These are phyloP conservation scores for Achaetomium macrosporum DNA, from an alignment of 2,329 filamentous ascomycete species.

Conservation along the genomic window DNA sequence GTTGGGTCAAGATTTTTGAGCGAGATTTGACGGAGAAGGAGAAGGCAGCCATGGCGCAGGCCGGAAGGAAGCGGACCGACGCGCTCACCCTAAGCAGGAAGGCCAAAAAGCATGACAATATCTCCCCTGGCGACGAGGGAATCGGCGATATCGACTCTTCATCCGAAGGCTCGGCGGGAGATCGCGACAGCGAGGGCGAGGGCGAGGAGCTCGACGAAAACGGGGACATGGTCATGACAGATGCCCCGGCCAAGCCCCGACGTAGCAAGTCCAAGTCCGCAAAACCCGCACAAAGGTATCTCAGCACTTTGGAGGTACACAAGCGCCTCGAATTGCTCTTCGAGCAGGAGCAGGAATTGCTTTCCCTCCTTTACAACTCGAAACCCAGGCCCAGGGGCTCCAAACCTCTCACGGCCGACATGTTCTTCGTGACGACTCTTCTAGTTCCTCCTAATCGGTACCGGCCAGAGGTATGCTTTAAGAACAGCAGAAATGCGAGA, in stretches of 20 bases:
- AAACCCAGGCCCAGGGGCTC: conserved; percentile 55
- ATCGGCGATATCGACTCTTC: conserved; percentile 59
- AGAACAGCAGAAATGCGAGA: not conserved
- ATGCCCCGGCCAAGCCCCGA: conserved; percentile 34
- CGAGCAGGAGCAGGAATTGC: conserved; percentile 75
- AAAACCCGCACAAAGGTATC: conserved; percentile 57
- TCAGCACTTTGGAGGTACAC: conserved; percentile 77
- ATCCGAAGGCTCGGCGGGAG: conserved; percentile 35
- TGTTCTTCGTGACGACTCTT: conserved; percentile 88
- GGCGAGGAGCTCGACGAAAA: conserved; percentile 47
- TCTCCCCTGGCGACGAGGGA: conserved; percentile 56
- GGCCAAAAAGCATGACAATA: conserved; percentile 35
- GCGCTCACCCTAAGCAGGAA: conserved; percentile 53
- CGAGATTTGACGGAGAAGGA: conserved; percentile 71
- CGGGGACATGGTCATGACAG: conserved; percentile 54
- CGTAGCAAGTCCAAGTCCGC: conserved; percentile 28
- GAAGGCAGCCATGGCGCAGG: conserved; percentile 67
- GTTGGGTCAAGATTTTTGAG: conserved; percentile 89
- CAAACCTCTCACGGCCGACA: conserved; percentile 63
- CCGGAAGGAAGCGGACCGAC: conserved; percentile 61
- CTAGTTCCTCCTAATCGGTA: conserved; percentile 90
- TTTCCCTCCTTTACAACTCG: conserved; percentile 79
- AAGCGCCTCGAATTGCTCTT: conserved; percentile 75
- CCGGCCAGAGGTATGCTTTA: conserved; percentile 57
- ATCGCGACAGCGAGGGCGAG: conserved; percentile 38